phyloP scores from a whole-genome alignment of 768 basidiomycete species.

The Pleurotus citrinopileatus region DNA sequence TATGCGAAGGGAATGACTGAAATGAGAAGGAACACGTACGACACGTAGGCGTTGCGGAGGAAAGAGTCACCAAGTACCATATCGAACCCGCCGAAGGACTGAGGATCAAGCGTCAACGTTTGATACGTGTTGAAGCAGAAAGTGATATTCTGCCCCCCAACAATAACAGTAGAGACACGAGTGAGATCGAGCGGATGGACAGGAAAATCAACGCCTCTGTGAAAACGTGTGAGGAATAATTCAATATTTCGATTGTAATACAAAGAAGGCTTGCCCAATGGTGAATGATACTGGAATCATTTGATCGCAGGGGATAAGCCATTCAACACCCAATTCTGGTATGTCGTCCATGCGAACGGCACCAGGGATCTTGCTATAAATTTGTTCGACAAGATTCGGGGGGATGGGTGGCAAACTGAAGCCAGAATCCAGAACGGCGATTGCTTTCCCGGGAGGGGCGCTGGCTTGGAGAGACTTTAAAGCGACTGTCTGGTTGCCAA shows the following conservation, averaged over 20 bases:
- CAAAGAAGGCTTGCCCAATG: conserved; percentile 43
- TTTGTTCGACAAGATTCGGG: conserved; percentile 42
- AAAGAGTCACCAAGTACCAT: conserved; percentile 75
- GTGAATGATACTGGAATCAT: conserved; percentile 65
- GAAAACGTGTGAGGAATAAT: background rate
- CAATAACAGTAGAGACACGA: conserved; percentile 15
- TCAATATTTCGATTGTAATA: background rate
- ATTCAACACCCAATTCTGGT: conserved; percentile 40
- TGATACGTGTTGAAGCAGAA: conserved; percentile 27
- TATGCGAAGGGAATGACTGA: background rate
- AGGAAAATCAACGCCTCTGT: conserved; percentile 47
- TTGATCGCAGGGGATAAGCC: conserved; percentile 61
- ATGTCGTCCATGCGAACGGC: conserved; percentile 34
- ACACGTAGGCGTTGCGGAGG: conserved; percentile 35
- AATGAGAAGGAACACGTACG: conserved; percentile 6
- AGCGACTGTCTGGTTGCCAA: conserved; percentile 50
- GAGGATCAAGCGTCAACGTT: conserved; percentile 28
- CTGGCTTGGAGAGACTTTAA: conserved; percentile 43
- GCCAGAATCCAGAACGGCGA: conserved; percentile 67
- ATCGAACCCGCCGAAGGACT: conserved; percentile 52
- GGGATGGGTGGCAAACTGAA: conserved; percentile 66
- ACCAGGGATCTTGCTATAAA: conserved; percentile 55
- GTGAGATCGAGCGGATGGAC: conserved; percentile 67
- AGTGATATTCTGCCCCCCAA: conserved; percentile 23
- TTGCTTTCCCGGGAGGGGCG: conserved; percentile 39